phyloP scores from a whole-genome alignment of 805 yeast species.

The Yamadazyma paraphyllophila region DNA sequence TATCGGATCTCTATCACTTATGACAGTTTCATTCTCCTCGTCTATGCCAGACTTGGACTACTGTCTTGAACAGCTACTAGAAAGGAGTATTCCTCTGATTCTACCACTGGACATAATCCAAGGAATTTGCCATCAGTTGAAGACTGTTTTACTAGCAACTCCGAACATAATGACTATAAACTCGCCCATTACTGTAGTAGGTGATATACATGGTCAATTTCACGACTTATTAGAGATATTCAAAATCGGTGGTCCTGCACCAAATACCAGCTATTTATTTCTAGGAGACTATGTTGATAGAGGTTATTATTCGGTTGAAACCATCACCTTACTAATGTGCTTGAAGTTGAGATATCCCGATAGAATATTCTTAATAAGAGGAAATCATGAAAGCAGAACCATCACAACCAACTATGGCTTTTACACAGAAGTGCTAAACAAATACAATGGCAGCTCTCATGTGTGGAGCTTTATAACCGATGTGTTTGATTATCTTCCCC shows the following conservation, averaged over 20 bases:
- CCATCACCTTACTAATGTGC: constrained; percentile 78
- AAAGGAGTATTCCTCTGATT: constrained; percentile 40
- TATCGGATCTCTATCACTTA: constrained; percentile 9
- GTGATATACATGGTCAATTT: constrained; percentile 97
- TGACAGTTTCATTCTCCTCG: constrained; percentile 33
- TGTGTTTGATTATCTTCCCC: constrained; percentile 84
- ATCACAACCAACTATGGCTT: constrained; percentile 97
- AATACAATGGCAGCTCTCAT: constrained; percentile 68
- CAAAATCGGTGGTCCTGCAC: constrained; percentile 89
- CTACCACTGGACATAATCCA: constrained; percentile 43
- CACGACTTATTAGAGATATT: constrained; percentile 92
- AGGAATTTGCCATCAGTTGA: constrained; percentile 67
- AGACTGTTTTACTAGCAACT: constrained; percentile 74
- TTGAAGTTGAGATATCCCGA: constrained; percentile 85
- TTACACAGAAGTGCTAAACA: constrained; percentile 88
- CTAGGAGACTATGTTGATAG: constrained; percentile 96
- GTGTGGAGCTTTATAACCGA: constrained; percentile 93
- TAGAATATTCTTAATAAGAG: constrained; percentile 79
- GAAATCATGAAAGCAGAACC: constrained; percentile 95
- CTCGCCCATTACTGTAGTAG: constrained; percentile 92
- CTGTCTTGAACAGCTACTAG: constrained; percentile 41
- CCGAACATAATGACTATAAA: constrained; percentile 82
- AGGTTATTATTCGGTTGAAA: constrained; percentile 91
- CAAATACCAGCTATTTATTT: constrained; percentile 89
- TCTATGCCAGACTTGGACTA: constrained; percentile 40